phyloP scores from a whole-genome alignment of 2,329 filamentous ascomycete genomes.

The Sphaerostilbella broomeana region DNA sequence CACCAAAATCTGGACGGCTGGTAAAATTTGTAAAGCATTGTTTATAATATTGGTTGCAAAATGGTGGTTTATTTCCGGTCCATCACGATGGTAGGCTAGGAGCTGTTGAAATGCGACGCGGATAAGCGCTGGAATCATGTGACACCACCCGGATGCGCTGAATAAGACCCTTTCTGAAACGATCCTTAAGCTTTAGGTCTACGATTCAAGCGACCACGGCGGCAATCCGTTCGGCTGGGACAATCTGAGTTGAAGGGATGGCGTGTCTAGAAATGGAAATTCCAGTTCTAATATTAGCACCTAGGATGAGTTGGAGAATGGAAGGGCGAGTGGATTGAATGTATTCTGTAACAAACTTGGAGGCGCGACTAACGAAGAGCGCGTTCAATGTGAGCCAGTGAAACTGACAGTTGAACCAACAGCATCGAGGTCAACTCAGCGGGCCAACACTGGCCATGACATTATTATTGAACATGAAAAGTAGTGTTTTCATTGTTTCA shows the following conservation, averaged over 20 bases:
- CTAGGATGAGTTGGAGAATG: not conserved
- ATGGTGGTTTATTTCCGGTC: too few relatives aligned
- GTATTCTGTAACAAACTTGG: not conserved
- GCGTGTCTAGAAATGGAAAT: not conserved
- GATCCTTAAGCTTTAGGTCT: too few relatives aligned
- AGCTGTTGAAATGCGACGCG: too few relatives aligned
- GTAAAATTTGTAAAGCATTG: too few relatives aligned
- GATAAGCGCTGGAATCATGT: too few relatives aligned
- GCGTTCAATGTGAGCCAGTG: not conserved
- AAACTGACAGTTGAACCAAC: not conserved
- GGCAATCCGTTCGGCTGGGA: not conserved
- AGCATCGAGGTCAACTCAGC: not conserved
- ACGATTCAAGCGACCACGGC: too few relatives aligned
- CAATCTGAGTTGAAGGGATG: not conserved
- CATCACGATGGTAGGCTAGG: too few relatives aligned
- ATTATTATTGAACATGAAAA: not conserved
- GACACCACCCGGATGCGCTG: too few relatives aligned
- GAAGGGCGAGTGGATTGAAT: not conserved
- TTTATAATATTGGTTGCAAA: too few relatives aligned
- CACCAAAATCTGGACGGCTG: too few relatives aligned
- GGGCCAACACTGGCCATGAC: not conserved
- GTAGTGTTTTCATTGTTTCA: not conserved
- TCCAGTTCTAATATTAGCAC: not conserved
- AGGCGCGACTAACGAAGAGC: not conserved
- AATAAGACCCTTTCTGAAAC: too few relatives aligned